phyloP scores from a whole-genome alignment of 768 basidiomycete species.

The Royoungia palumana region DNA sequence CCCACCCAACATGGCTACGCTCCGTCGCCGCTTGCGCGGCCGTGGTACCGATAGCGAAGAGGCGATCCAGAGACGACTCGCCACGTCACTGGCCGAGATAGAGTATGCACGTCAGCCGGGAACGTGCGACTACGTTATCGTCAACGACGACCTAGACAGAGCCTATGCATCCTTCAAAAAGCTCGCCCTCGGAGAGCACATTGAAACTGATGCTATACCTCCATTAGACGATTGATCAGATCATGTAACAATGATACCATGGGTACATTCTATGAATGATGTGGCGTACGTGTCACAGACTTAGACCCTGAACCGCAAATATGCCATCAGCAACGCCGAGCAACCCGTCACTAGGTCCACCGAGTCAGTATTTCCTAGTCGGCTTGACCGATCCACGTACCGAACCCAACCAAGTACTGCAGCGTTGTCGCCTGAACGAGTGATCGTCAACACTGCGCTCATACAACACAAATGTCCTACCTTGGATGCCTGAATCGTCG shows the following conservation, averaged over 20 bases:
- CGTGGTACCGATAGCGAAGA: slow-evolving; percentile 84
- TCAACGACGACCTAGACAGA: slow-evolving; percentile 85
- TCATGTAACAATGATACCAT: not conserved
- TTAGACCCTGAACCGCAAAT: slow-evolving; percentile 63
- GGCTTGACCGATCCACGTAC: slow-evolving; percentile 40
- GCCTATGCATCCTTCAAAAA: slow-evolving; percentile 77
- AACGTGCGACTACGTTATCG: slow-evolving; percentile 77
- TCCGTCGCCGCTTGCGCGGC: slow-evolving; percentile 66
- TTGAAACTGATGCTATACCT: slow-evolving; percentile 64
- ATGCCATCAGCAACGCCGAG: slow-evolving; percentile 84
- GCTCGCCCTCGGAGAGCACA: slow-evolving; percentile 68
- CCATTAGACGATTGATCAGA: slow-evolving; percentile 49
- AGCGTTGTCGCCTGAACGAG: slow-evolving; percentile 67
- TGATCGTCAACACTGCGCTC: slow-evolving; percentile 1
- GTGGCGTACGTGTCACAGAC: too few relatives aligned
- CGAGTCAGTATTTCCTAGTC: slow-evolving; percentile 4
- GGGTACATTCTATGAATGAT: not conserved
- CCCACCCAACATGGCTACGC: slow-evolving; percentile 73
- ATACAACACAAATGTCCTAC: slow-evolving; percentile 32
- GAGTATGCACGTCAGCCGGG: slow-evolving; percentile 75
- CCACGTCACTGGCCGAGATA: slow-evolving; percentile 76
- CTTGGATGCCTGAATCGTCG: slow-evolving; percentile 83
- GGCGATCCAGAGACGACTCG: slow-evolving; percentile 69
- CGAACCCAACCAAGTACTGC: slow-evolving; percentile 85
- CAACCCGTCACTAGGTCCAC: slow-evolving; percentile 70